phyloP scores from a whole-genome alignment of 2,329 filamentous ascomycete genomes.

The Curvularia sp. region DNA sequence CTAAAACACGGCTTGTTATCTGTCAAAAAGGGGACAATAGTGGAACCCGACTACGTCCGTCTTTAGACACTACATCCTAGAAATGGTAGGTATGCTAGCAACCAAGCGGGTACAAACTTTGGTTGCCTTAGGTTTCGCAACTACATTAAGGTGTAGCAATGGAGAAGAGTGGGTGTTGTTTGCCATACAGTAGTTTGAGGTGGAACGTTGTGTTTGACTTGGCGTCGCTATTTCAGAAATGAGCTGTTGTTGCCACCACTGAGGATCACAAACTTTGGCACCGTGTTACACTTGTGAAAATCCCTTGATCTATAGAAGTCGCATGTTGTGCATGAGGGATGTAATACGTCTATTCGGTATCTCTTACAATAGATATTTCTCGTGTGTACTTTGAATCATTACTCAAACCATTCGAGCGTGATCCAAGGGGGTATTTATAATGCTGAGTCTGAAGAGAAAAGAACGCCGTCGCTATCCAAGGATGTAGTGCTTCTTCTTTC shows the following conservation, averaged over 20 bases:
- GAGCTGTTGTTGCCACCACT: neutral
- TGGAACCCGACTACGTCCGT: neutral
- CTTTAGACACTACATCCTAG: neutral
- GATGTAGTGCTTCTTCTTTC: constrained; percentile 16
- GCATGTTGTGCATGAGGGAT: neutral
- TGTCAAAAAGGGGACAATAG: neutral
- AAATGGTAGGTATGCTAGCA: neutral
- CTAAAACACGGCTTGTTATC: neutral
- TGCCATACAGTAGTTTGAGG: neutral
- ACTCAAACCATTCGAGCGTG: neutral
- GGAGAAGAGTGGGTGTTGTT: neutral
- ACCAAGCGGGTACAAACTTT: neutral
- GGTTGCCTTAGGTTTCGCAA: constrained; percentile 1
- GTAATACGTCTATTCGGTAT: neutral
- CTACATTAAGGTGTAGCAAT: neutral
- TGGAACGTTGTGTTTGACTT: neutral
- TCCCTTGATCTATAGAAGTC: neutral
- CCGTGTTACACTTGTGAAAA: neutral
- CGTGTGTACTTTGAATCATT: neutral
- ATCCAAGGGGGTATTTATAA: constrained; percentile 10
- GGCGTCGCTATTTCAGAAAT: neutral
- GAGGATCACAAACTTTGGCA: neutral
- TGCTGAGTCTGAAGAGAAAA: neutral
- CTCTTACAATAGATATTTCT: neutral
- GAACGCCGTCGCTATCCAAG: constrained; percentile 20